phyloP scores from a whole-genome alignment of 2,329 filamentous ascomycete species.

The Epichloe brachyelytri region DNA sequence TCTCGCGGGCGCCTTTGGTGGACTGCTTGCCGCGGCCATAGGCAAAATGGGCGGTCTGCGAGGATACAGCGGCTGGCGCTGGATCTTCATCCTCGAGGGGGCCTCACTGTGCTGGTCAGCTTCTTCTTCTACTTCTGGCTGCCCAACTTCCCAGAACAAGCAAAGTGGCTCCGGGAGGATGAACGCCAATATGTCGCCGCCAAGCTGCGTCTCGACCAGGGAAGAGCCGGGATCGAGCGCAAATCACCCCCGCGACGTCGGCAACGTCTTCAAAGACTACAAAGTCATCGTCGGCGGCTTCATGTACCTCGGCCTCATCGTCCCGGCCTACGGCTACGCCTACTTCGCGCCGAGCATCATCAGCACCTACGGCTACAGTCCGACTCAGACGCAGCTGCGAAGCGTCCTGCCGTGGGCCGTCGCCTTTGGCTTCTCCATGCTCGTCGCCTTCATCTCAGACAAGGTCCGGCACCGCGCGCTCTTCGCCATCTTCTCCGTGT shows the following conservation, averaged over 20 bases:
- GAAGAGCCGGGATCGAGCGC: constrained; percentile 49
- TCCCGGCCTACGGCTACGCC: constrained; percentile 65
- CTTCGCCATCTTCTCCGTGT: constrained; percentile 58
- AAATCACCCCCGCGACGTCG: constrained; percentile 45
- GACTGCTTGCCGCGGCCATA: constrained; percentile 72
- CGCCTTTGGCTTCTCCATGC: constrained; percentile 68
- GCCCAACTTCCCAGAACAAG: constrained; percentile 52
- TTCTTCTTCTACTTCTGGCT: constrained; percentile 55
- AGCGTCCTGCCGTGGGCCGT: constrained; percentile 48
- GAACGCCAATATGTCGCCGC: constrained; percentile 55
- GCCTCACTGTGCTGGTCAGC: constrained; percentile 38
- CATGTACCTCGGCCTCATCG: constrained; percentile 72
- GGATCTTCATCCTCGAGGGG: constrained; percentile 51
- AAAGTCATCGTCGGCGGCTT: constrained; percentile 62
- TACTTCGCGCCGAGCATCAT: constrained; percentile 68
- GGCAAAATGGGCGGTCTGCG: constrained; percentile 58
- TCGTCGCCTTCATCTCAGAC: constrained; percentile 62
- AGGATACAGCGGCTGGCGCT: constrained; percentile 47
- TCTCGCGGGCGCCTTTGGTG: constrained; percentile 72
- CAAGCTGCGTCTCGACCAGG: constrained; percentile 56
- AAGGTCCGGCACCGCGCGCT: constrained; percentile 57
- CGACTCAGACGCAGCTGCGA: constrained; percentile 44
- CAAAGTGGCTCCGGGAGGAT: constrained; percentile 58
- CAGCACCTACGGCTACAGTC: constrained; percentile 47
- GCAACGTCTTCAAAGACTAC: constrained; percentile 56